Evolutionary conservation across 345 rosid genomes (phyloP).

Genomic region (Pugionium cornutum): DNA sequence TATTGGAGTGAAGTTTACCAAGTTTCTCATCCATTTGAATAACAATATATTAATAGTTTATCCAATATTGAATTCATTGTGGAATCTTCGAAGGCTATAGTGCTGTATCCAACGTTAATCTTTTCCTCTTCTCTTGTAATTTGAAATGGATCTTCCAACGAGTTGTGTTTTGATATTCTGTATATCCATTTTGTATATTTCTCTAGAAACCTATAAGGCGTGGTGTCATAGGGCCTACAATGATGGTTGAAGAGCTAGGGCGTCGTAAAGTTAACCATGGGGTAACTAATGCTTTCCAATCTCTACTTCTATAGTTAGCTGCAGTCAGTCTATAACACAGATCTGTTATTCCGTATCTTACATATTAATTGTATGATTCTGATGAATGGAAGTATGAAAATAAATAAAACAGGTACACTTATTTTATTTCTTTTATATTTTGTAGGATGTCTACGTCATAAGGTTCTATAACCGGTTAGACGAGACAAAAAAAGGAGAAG

Average conservation of each 20-base stretch:
- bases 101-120: background rate
- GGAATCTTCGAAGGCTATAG: slow-evolving; percentile 6
- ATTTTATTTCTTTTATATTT: slow-evolving; percentile 25
- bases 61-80: slow-evolving; percentile 5
- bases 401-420: slow-evolving; percentile 14
- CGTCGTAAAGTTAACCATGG: slow-evolving; percentile 62
- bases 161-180: slow-evolving; percentile 13
- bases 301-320: background rate
- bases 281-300: slow-evolving; percentile 45
- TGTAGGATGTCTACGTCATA: slow-evolving; percentile 77
- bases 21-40: background rate
- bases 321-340: background rate
- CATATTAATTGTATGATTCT: background rate
- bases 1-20: background rate
- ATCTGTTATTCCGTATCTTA: slow-evolving; percentile 10
- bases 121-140: background rate
- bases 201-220: slow-evolving; percentile 76
- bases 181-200: slow-evolving; percentile 18
- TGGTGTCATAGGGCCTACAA: slow-evolving; percentile 76
- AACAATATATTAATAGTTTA: background rate
- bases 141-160: background rate
- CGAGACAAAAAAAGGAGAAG: slow-evolving; percentile 88
- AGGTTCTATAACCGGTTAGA: slow-evolving; percentile 78
- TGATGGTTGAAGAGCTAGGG: slow-evolving; percentile 84
- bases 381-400: slow-evolving; percentile 8